Evolutionary conservation across 768 basidiomycete species (phyloP).

Genomic region (Suillus alpinus): DNA sequence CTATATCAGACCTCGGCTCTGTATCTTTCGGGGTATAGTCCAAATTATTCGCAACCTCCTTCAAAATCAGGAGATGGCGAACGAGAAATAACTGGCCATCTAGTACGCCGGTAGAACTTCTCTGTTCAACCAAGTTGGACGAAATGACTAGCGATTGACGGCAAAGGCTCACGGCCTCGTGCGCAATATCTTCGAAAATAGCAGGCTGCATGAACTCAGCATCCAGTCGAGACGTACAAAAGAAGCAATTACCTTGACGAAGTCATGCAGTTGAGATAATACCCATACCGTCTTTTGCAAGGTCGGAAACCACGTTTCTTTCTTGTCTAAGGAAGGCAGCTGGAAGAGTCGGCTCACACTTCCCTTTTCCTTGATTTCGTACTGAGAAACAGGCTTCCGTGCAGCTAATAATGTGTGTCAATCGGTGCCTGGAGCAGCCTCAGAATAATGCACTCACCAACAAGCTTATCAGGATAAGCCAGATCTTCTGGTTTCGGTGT

Average conservation of each 20-base stretch:
- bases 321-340: constrained; percentile 65
- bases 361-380: constrained; percentile 63
- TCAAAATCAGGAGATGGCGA: constrained; percentile 85
- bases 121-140: constrained; percentile 57
- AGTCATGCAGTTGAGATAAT: constrained; percentile 83
- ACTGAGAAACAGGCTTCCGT: constrained; percentile 40
- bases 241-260: constrained; percentile 70
- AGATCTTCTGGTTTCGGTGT: constrained; percentile 75
- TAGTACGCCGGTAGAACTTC: constrained; percentile 43
- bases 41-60: constrained; percentile 81
- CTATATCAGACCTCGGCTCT: constrained; percentile 41
- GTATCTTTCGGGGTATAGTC: constrained; percentile 55
- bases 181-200: constrained; percentile 95
- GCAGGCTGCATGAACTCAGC: constrained; percentile 57
- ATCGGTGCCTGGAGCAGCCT: not conserved
- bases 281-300: constrained; percentile 89
- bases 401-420: constrained; percentile 34
- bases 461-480: constrained; percentile 81
- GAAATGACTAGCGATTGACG: constrained; percentile 77
- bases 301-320: constrained; percentile 92
- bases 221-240: not conserved
- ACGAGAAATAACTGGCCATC: constrained; percentile 88
- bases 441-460: constrained; percentile 43
- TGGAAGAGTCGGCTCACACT: constrained; percentile 68
- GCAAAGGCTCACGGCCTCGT: constrained; percentile 85